Conservation (phyloP, 2,329 filamentous ascomycete genomes). For the Colletotrichum echinochloae region DNA sequence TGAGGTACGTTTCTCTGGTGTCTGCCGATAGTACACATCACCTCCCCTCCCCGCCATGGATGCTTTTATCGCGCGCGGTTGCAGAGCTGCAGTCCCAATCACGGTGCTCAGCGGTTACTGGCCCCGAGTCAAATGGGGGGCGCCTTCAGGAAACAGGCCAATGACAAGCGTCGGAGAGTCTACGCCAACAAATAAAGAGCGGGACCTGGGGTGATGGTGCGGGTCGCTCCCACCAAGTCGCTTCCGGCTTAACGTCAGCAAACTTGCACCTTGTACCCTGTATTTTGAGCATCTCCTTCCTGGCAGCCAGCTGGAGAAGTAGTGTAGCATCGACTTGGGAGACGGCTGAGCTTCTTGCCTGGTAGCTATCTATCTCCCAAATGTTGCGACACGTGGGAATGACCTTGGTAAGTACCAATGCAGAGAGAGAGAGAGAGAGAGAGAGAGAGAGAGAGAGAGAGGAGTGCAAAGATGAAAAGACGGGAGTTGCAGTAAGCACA, state of each 20-base stretch:
- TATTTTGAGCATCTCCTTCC: neutral
- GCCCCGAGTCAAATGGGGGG: slow-evolving; percentile 25
- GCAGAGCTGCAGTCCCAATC: slow-evolving; percentile 37
- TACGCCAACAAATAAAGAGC: slow-evolving; percentile 31
- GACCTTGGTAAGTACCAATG: too few species aligned
- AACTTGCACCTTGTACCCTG: slow-evolving; percentile 15
- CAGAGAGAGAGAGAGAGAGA: neutral
- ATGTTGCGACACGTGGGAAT: neutral
- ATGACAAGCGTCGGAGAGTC: slow-evolving; percentile 1
- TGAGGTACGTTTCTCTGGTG: neutral
- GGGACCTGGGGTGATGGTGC: slow-evolving; percentile 1
- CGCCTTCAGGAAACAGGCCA: slow-evolving; percentile 11
- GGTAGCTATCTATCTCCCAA: slow-evolving; percentile 2
- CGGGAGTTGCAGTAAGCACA: neutral
- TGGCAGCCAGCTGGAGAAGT: too few species aligned
- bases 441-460: neutral
- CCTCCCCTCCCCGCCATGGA: neutral
- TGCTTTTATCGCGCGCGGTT: slow-evolving; percentile 40
- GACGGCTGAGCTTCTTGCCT: neutral
- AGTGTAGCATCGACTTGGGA: neutral
- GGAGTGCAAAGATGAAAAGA: too few species aligned
- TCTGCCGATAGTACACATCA: neutral
- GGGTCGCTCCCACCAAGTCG: slow-evolving; percentile 15
- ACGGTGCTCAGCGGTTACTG: slow-evolving; percentile 38
- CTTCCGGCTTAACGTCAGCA: slow-evolving; percentile 34